Percentiles rank a stretch among this genome's conserved stretches.
These are phyloP conservation scores for Phytopythium chamaehyphon DNA, from an alignment of 352 stramenopile species.

Conservation along the genomic window DNA sequence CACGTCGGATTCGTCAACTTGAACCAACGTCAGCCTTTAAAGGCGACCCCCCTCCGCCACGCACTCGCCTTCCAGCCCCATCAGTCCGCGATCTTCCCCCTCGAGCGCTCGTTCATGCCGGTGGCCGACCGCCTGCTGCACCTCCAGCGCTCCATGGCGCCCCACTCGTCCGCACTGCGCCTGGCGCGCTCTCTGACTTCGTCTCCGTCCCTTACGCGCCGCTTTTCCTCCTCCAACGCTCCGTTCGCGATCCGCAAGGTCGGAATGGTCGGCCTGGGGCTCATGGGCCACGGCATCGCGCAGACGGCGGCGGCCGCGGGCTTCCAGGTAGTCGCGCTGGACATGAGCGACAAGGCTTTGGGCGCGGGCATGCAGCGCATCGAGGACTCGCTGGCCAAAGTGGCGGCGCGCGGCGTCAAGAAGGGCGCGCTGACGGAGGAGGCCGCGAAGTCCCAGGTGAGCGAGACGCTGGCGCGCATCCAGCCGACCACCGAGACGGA, in stretches of 20 bases:
- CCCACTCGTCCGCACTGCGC: constrained; percentile 1
- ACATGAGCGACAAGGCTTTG: constrained; percentile 67
- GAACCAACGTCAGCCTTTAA: background rate
- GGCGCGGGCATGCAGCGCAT: constrained; percentile 91
- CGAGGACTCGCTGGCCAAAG: constrained; percentile 87
- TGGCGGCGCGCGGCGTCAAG: constrained; percentile 78
- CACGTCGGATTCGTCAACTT: constrained; percentile 8
- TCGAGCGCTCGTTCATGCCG: background rate
- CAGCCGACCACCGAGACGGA: constrained; percentile 86
- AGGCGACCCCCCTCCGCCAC: background rate
- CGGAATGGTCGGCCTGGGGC: constrained; percentile 93
- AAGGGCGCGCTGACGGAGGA: constrained; percentile 86
- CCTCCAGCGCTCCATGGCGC: constrained; percentile 1
- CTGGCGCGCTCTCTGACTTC: background rate
- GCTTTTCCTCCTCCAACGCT: constrained; percentile 15
- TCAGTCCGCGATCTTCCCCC: background rate
- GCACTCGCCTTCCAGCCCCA: background rate
- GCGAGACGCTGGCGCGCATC: constrained; percentile 75
- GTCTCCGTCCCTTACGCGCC: constrained; percentile 4
- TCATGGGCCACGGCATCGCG: constrained; percentile 98
- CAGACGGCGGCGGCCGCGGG: constrained; percentile 88
- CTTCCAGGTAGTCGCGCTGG: constrained; percentile 83
- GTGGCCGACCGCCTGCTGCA: constrained; percentile 5
- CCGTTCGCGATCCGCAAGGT: constrained; percentile 77
- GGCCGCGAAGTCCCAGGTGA: constrained; percentile 62